Conservation (phyloP, 2,329 filamentous ascomycete genomes). For the Fusarium cyanostomum region DNA sequence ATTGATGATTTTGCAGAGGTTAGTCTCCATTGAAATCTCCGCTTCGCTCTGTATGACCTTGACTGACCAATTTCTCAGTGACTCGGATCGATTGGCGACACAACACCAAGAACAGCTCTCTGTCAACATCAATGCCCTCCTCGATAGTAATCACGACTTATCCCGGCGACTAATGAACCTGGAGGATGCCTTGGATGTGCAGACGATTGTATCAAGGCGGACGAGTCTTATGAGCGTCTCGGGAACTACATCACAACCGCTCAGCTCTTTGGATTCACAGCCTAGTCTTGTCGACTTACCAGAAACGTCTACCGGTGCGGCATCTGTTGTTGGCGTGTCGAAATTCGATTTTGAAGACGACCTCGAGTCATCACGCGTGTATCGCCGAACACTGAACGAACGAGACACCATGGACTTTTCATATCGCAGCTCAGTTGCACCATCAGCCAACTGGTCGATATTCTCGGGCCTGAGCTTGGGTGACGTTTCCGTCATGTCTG, state of each 20-base stretch:
- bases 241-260: background rate
- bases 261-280: background rate
- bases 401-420: constrained; percentile 19
- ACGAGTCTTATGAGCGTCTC: background rate
- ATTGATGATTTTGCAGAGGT: constrained; percentile 7
- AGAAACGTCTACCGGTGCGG: background rate
- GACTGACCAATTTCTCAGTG: background rate
- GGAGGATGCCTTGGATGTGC: constrained; percentile 1
- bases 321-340: background rate
- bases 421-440: constrained; percentile 7
- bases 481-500: constrained; percentile 5
- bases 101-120: background rate
- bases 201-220: background rate
- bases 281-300: background rate
- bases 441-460: constrained; percentile 1
- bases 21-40: rapidly evolving
- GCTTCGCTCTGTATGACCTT: rapidly evolving
- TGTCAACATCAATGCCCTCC: background rate
- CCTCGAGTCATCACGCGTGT: constrained; percentile 10
- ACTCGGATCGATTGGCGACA: background rate
- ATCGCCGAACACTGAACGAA: constrained; percentile 11
- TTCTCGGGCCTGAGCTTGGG: constrained; percentile 12
- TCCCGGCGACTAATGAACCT: background rate
- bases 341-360: constrained; percentile 10
- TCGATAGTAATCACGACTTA: background rate